Base-by-base conservation (phyloP, 225 moss, liverwort and hornwort genomes). In the Marchantia polymorpha region DNA sequence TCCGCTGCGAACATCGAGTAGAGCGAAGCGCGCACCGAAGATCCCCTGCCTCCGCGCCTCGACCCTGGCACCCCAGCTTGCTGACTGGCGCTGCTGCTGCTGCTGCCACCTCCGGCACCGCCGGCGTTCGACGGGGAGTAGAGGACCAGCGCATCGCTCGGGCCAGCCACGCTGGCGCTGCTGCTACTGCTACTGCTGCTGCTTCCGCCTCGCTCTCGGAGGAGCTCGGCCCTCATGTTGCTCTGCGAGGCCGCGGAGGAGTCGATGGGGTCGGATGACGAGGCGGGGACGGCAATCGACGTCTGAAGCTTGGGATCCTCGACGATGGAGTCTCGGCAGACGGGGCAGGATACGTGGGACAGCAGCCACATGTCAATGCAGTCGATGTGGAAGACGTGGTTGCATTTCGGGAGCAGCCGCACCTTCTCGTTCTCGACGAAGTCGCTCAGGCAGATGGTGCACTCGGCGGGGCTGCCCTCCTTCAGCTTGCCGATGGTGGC, bases 291-390 rank as follows among this genome's bases (percentile, higher is more conserved):
- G 27, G 58, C 39, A 8, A n/a, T n/a, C 12, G 71, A 71, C 20
- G 77, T n/a, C 20, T 31, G 17, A 48, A 55, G 16, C 3, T 52
- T 64, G 0, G 81, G 67, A 16, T 76, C 79, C n/a, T 79, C 84
- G n/a, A n/a, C 72, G 10, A 96, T 77, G 25, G 76, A 83, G 13
- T 91, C 83, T 8, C 96, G 90, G 73, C 97, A 97, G 27, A 97
- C 77, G 0, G 97, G 97, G 74, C 97, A 97, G 8, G 97, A 91
- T 16, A 84, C 85, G 83, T 97, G 89, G 1, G 94, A 91, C 39
- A 92, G 82, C 52, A 97, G 82, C 97, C 97, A 97, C 76, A 90
- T 92, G 67, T 97, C 94, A 63, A 97, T 92, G 76, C 97, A 97
- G 15, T 90, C 91, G 11, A 89, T 81, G 81, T 97, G 97, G 27